phyloP scores from a whole-genome alignment of 2,329 filamentous ascomycete genomes.

The Trichophyton verrucosum region DNA sequence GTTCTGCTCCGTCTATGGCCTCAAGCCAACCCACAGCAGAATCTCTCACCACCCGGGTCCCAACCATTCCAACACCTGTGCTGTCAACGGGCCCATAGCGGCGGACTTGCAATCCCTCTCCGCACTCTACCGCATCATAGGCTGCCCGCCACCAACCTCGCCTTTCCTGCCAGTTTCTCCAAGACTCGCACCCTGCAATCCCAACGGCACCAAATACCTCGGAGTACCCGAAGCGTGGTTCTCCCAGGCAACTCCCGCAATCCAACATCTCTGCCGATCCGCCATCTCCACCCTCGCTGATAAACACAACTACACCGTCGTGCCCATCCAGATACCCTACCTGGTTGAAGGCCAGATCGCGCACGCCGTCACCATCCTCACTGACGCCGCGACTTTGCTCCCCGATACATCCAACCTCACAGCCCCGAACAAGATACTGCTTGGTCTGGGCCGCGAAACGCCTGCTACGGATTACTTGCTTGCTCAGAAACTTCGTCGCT shows the following conservation, averaged over 20 bases:
- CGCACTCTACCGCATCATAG: conserved; percentile 62
- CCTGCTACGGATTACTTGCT: conserved; percentile 54
- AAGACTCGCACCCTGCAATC: conserved; percentile 27
- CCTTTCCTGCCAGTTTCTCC: conserved; percentile 37
- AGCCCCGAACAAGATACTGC: conserved; percentile 42
- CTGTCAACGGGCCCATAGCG: conserved; percentile 58
- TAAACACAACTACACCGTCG: conserved; percentile 24
- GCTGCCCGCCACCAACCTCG: conserved; percentile 50
- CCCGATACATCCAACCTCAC: conserved; percentile 23
- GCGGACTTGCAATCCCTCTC: conserved; percentile 59
- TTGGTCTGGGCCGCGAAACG: conserved; percentile 49
- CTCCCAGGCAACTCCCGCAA: conserved; percentile 47
- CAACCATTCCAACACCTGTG: conserved; percentile 45
- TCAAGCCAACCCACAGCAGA: conserved; percentile 8
- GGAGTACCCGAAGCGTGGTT: conserved; percentile 57
- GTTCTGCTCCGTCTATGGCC: conserved; percentile 9
- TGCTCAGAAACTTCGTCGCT: conserved; percentile 54
- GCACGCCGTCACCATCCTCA: conserved; percentile 60
- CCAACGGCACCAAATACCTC: conserved; percentile 42
- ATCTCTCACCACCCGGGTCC: conserved; percentile 38
- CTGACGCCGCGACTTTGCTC: conserved; percentile 45
- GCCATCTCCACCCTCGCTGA: conserved; percentile 41
- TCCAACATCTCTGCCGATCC: conserved; percentile 45
- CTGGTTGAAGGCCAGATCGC: conserved; percentile 55
- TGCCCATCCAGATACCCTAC: conserved; percentile 37